phyloP scores from a whole-genome alignment of 2,329 filamentous ascomycete species.

The Polychaeton citri region DNA sequence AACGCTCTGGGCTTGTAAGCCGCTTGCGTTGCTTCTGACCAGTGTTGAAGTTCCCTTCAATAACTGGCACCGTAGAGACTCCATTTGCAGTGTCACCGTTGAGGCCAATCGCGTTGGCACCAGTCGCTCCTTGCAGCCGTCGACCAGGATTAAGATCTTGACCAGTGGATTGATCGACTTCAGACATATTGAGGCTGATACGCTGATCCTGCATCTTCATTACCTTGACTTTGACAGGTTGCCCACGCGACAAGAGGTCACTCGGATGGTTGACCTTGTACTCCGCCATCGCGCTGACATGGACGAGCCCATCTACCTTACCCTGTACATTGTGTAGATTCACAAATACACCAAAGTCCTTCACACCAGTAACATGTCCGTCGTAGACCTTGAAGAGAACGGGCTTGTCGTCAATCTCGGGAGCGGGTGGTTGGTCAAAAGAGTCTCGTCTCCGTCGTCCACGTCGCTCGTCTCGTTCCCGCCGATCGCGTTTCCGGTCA shows the following conservation, averaged over 20 bases:
- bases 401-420: slow-evolving; percentile 69
- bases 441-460: slow-evolving; percentile 39
- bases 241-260: slow-evolving; percentile 67
- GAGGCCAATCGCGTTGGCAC: slow-evolving; percentile 76
- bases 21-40: slow-evolving; percentile 58
- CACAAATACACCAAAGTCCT: slow-evolving; percentile 92
- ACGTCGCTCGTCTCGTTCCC: slow-evolving; percentile 28
- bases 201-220: slow-evolving; percentile 69
- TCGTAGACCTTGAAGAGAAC: slow-evolving; percentile 79
- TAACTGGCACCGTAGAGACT: slow-evolving; percentile 44
- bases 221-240: slow-evolving; percentile 86
- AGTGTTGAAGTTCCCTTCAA: slow-evolving; percentile 44
- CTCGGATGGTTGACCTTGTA: slow-evolving; percentile 85
- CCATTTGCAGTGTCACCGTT: slow-evolving; percentile 48
- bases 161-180: slow-evolving; percentile 83
- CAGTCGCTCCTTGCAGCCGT: slow-evolving; percentile 71
- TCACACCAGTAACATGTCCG: slow-evolving; percentile 79
- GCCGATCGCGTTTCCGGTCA: slow-evolving; percentile 24
- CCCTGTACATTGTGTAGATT: slow-evolving; percentile 78
- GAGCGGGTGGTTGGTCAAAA: slow-evolving; percentile 52
- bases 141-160: slow-evolving; percentile 68
- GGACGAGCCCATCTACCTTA: slow-evolving; percentile 84
- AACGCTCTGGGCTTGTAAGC: slow-evolving; percentile 90
- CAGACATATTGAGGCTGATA: slow-evolving; percentile 90
- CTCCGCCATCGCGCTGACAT: slow-evolving; percentile 77